Conservation (phyloP, 2,329 filamentous ascomycete genomes). For the Pseudogymnoascus sp. region DNA sequence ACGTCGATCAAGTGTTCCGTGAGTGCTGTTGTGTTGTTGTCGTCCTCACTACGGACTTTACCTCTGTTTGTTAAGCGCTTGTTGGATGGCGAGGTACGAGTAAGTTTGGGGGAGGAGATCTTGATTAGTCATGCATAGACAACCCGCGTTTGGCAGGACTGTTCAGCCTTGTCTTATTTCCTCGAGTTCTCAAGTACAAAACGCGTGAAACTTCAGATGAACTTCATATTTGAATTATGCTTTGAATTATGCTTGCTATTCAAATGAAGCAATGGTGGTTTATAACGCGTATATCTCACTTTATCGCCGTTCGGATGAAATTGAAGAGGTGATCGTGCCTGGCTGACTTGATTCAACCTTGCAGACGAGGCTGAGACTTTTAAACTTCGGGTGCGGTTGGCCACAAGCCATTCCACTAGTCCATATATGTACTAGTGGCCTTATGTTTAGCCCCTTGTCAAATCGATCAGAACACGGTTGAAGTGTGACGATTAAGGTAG, state of each 20-base stretch:
- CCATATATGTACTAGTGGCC: background rate
- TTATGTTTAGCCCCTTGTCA: conserved; percentile 4
- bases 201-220: background rate
- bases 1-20: conserved; percentile 4
- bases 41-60: background rate
- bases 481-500: conserved; percentile 4
- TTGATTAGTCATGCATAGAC: background rate
- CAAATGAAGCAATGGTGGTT: background rate
- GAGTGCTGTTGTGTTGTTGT: background rate
- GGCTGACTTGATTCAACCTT: conserved; percentile 4
- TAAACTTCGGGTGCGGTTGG: conserved; percentile 1
- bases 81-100: background rate
- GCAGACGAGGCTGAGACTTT: conserved; percentile 3
- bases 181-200: background rate
- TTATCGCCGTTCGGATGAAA: background rate
- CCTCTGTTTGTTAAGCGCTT: conserved; percentile 4
- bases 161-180: background rate
- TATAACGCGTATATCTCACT: background rate
- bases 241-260: background rate
- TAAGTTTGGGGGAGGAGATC: conserved; percentile 2
- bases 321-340: background rate
- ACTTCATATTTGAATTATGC: background rate
- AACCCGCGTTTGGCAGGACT: background rate
- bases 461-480: conserved; percentile 10
- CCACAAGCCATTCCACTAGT: background rate